phyloP scores from a whole-genome alignment of 441 rosid species.

The Erysimum cheiri region DNA sequence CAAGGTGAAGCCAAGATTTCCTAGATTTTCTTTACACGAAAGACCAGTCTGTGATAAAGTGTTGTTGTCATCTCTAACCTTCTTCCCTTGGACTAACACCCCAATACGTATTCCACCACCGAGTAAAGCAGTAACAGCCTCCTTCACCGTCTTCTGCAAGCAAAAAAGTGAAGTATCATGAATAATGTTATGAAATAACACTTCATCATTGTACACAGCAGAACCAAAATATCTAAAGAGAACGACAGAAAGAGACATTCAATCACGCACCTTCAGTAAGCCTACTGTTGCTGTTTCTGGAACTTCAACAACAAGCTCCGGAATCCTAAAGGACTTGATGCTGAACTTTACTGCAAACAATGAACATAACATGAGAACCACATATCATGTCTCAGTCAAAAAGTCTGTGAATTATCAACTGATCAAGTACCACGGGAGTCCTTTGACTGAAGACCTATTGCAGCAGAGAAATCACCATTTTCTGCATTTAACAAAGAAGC shows the following conservation, averaged over 20 bases:
- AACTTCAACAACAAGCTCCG: conserved; percentile 68
- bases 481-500: conserved; percentile 38
- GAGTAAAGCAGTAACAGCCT: conserved; percentile 65
- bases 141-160: conserved; percentile 68
- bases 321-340: conserved; percentile 70
- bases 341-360: conserved; percentile 62
- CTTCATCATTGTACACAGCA: background rate
- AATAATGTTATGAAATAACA: background rate
- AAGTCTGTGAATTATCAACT: conserved; percentile 20
- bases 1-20: conserved; percentile 61
- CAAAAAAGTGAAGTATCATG: conserved; percentile 14
- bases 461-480: conserved; percentile 44
- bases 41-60: conserved; percentile 64
- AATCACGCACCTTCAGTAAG: conserved; percentile 61
- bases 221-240: conserved; percentile 1
- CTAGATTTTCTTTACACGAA: conserved; percentile 54
- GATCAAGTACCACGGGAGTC: conserved; percentile 53
- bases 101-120: conserved; percentile 69
- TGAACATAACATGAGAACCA: conserved; percentile 39
- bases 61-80: conserved; percentile 63
- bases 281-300: conserved; percentile 71
- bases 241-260: conserved; percentile 1
- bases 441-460: conserved; percentile 44
- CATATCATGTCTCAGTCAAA: conserved; percentile 12
- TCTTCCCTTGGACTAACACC: conserved; percentile 66